Conservation (phyloP, 345 rosid genomes). For the Physaria fendleri region DNA sequence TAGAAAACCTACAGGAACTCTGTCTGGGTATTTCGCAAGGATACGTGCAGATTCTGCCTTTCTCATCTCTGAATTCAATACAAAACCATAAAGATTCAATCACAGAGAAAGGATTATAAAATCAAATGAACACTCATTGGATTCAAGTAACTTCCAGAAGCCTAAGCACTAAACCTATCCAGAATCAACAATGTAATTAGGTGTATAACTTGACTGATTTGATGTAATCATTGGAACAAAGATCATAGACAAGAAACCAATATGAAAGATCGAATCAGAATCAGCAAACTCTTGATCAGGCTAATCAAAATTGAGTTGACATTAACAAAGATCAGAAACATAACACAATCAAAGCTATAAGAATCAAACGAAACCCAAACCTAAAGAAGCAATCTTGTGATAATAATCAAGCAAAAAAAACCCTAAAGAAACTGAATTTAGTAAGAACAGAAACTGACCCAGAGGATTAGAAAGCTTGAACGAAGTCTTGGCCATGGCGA, state of each 20-base stretch:
- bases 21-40: constrained; percentile 20
- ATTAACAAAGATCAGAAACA: neutral
- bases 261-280: neutral
- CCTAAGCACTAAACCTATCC: neutral
- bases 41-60: constrained; percentile 32
- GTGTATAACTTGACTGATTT: neutral
- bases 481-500: constrained; percentile 62
- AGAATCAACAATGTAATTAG: neutral
- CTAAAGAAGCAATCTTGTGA: neutral
- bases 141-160: neutral
- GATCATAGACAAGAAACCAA: neutral
- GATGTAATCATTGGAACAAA: neutral
- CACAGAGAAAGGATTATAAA: neutral
- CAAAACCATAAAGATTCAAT: constrained; percentile 9
- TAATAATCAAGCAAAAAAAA: neutral
- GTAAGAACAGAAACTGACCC: constrained; percentile 49
- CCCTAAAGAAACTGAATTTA: neutral
- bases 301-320: neutral
- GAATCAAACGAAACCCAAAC: neutral
- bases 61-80: constrained; percentile 20
- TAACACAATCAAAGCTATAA: neutral
- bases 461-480: constrained; percentile 82
- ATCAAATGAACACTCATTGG: neutral
- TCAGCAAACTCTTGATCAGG: neutral
- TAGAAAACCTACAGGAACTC: constrained; percentile 20